A percentile compares a stretch with the other conserved stretches of the same genome.
Evolutionary conservation across 306 rosid species (phyloP).

Genomic region (Fagus sylvatica): DNA sequence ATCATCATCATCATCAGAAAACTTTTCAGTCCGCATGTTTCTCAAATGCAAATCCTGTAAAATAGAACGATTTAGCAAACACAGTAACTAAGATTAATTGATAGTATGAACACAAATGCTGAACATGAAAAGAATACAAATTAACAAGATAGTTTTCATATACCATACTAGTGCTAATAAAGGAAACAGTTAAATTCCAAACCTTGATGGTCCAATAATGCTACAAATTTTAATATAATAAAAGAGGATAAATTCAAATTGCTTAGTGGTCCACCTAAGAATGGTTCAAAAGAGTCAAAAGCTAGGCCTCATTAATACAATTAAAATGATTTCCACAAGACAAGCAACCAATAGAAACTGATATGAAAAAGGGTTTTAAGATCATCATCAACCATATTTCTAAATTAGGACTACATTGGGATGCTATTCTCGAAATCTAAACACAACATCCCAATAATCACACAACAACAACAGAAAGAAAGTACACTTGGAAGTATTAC

Average conservation of each 20-base stretch:
- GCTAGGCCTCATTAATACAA: not conserved
- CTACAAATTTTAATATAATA: not conserved
- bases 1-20: conserved; percentile 70
- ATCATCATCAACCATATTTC: conserved; percentile 1
- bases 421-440: not conserved
- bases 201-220: not conserved
- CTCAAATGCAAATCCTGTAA: conserved; percentile 42
- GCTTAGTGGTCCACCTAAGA: not conserved
- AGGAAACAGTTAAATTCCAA: not conserved
- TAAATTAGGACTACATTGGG: not conserved
- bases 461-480: conserved; percentile 6
- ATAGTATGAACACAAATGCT: not conserved
- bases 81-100: conserved; percentile 3
- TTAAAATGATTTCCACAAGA: too few relatives aligned
- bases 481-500: conserved; percentile 19
- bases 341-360: conserved; percentile 2
- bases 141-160: not conserved
- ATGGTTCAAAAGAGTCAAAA: not conserved
- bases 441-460: not conserved
- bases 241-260: not conserved
- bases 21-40: conserved; percentile 44
- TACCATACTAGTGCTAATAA: not conserved
- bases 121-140: not conserved
- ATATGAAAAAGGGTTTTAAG: conserved; percentile 3
- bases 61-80: conserved; percentile 22